Evolutionary conservation across 2,329 filamentous ascomycete species (phyloP), one percentile per base, ranked within the genome.

Genomic region (Blastomyces parvus): DNA sequence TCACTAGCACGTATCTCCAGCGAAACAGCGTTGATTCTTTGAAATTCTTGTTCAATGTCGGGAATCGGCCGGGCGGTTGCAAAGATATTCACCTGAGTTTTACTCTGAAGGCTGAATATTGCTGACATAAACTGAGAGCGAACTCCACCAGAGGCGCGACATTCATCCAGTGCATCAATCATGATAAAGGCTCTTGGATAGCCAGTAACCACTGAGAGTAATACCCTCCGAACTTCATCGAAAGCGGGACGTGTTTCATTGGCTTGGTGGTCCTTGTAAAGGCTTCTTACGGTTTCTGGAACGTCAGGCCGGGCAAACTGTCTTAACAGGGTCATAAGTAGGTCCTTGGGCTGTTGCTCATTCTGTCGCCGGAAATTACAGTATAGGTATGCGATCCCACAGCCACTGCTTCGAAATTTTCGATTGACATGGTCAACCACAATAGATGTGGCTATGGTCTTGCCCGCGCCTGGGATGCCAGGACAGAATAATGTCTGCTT

Each of bases 131-230:
- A 52, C 4, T 25, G 3, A 9, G n/a, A 13, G 5, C 55, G 36
- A n/a, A 22, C 22, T 27, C 25, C 50, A 27, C 11, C n/a, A 19
- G 40, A 52, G 19, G 25, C 14, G 56, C 17, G 30, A 44, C 33
- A 66, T 59, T 67, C 66, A 52, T 67, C 66, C 4, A 67, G 50
- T 9, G 66, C 66, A 59, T 67, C 66, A 46, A 67, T 46, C 14
- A 67, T 30, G 36, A 66, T 60, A 25, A 65, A 65, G 11, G 59
- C 42, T 48, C 30, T 48, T 17, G 22, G 33, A 64, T 36, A 3
- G n/a, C 3, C 2, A 46, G 44, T 11, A 65, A 55, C 4, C 55
- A 38, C 8, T 30, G 27, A 55, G 27, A 9, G 59, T 60, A 14
- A 59, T 64, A 13, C 48, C 33, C 1, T 50, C 13, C 8, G 17